Evolutionary conservation across 768 basidiomycete genomes (phyloP), one percentile per base, ranked within the genome.

Genomic region (Pleurotus sapidus): DNA sequence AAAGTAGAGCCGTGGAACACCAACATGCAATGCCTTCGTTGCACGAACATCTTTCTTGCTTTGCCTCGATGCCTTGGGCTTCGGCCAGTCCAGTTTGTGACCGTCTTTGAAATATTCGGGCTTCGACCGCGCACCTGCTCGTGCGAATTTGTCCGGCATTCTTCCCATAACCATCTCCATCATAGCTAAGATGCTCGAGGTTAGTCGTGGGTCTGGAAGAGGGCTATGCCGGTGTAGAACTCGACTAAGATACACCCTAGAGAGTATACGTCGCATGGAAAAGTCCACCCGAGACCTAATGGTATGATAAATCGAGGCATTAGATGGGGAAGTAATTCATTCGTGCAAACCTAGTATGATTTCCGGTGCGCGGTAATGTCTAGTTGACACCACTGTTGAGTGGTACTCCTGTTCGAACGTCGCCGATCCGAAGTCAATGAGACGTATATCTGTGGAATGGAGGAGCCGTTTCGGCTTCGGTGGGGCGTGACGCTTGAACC

Each of bases 181-280:
- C 97, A 99, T 99, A 40, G 96, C 97, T 12, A 99, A 84, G n/a
- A 72, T 99, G 97, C 70, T 99, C 97, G 7, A 98, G 83, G 70
- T 99, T 98, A 73, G n/a, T 98, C 96, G 66, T 98, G 97, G 0
- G 97, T 98, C 72, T 99, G 97, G 75, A 97, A 99, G n/a, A 99
- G 82, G 6, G 97, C 97, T 34, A 94, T 86, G 24, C 97, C 97
- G 15, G 97, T 99, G 75, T 86, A 96, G 70, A 99, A 98, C 71
- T 99, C 97, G 57, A 99, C 95, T 23, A 99, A 84, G 63, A 99
- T 99, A 74, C 97, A 99, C 5, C 97, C 97, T 50, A 99, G 82
- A 15, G 97, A 99, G 74, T 97, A 99, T 30, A 94, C 93, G 73
- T 99, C 97, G 73, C 97, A 98, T 1, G 97, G 95, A 71, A 88